Conservation (phyloP, 2,329 filamentous ascomycete genomes). For the Didymellaceae sp. region DNA sequence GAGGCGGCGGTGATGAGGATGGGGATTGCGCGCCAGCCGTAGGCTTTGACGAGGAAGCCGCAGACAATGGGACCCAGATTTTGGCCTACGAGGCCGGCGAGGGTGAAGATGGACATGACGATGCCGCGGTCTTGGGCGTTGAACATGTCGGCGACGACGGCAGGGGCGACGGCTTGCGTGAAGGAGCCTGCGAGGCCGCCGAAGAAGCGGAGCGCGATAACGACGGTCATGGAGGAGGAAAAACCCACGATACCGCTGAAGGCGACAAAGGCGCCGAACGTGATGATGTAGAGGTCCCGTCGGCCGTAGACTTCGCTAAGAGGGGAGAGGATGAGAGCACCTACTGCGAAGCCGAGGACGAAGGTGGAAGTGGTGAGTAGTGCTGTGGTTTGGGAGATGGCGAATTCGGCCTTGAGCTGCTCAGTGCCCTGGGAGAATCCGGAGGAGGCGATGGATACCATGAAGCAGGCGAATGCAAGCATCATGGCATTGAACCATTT, state of each 20-base stretch:
- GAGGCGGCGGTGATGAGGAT: slow-evolving; percentile 73
- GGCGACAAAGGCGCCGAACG: slow-evolving; percentile 29
- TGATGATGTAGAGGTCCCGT: slow-evolving; percentile 25
- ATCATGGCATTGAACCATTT: slow-evolving; percentile 42
- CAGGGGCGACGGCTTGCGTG: slow-evolving; percentile 37
- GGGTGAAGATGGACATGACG: slow-evolving; percentile 65
- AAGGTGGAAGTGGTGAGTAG: slow-evolving; percentile 38
- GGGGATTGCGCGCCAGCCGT: slow-evolving; percentile 76
- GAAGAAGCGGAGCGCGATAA: slow-evolving; percentile 41
- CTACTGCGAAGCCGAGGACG: slow-evolving; percentile 39
- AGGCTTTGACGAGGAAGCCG: slow-evolving; percentile 68
- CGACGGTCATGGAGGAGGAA: slow-evolving; percentile 28
- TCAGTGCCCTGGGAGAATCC: slow-evolving; percentile 34
- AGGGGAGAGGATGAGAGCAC: slow-evolving; percentile 35
- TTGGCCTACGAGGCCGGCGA: slow-evolving; percentile 66
- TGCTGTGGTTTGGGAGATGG: slow-evolving; percentile 23
- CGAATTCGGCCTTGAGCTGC: slow-evolving; percentile 36
- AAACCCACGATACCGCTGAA: slow-evolving; percentile 39
- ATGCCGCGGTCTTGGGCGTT: slow-evolving; percentile 65
- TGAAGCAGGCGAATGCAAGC: slow-evolving; percentile 38
- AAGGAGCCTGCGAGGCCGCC: slow-evolving; percentile 40
- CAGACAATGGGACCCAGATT: slow-evolving; percentile 67
- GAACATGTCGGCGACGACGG: slow-evolving; percentile 60
- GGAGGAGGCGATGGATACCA: slow-evolving; percentile 37
- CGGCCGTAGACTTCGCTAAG: slow-evolving; percentile 42